phyloP scores from a whole-genome alignment of 345 rosid species.

The Heritiera littoralis region DNA sequence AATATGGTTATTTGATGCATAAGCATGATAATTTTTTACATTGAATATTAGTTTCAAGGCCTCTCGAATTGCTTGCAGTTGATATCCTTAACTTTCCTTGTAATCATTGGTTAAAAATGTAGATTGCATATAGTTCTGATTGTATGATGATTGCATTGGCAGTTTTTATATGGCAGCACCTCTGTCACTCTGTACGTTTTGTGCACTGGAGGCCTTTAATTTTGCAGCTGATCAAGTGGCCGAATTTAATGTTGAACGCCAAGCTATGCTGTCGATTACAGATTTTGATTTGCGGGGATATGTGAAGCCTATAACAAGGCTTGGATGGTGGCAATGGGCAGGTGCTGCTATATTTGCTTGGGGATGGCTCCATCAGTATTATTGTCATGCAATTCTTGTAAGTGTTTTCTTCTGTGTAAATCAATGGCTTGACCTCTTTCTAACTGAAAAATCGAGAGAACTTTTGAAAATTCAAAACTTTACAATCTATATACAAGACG shows the following conservation, averaged over 20 bases:
- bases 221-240: slow-evolving; percentile 26
- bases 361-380: slow-evolving; percentile 23
- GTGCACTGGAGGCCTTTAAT: slow-evolving; percentile 18
- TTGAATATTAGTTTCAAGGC: not conserved
- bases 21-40: not conserved
- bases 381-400: slow-evolving; percentile 24
- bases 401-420: not conserved
- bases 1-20: not conserved
- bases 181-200: slow-evolving; percentile 20
- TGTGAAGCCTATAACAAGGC: slow-evolving; percentile 16
- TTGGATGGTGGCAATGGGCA: slow-evolving; percentile 26
- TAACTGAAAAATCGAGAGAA: not conserved
- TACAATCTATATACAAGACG: not conserved
- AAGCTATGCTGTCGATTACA: not conserved
- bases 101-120: not conserved
- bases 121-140: not conserved
- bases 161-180: slow-evolving; percentile 27
- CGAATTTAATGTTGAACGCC: slow-evolving; percentile 19
- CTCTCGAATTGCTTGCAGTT: not conserved
- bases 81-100: not conserved
- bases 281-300: slow-evolving; percentile 21
- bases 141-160: slow-evolving; percentile 16
- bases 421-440: not conserved
- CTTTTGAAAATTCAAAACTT: not conserved
- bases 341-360: slow-evolving; percentile 27